Conservation (phyloP, 768 basidiomycete genomes). For the Hericium alpestre region DNA sequence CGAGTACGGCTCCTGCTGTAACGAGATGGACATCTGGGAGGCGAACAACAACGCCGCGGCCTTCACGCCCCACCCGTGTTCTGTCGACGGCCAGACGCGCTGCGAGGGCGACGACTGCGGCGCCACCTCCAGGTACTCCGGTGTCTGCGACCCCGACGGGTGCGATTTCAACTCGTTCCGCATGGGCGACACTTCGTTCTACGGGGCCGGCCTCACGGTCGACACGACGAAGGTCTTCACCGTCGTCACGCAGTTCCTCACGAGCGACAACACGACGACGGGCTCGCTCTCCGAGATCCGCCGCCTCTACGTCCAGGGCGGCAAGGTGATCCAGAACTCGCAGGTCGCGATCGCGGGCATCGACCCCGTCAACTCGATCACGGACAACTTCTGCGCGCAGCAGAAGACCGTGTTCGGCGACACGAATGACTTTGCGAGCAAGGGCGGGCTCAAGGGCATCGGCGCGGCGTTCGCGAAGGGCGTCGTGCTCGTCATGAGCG, state of each 20-base stretch:
- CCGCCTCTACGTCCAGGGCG: slow-evolving; percentile 43
- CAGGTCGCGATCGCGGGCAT: slow-evolving; percentile 34
- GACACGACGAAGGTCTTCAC: slow-evolving; percentile 42
- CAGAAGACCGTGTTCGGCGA: slow-evolving; percentile 36
- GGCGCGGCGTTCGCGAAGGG: slow-evolving; percentile 26
- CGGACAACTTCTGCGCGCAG: slow-evolving; percentile 32
- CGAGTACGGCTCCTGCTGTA: slow-evolving; percentile 41
- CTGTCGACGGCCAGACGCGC: slow-evolving; percentile 26
- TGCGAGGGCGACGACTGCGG: slow-evolving; percentile 33
- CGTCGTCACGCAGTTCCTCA: slow-evolving; percentile 47
- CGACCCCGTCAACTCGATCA: slow-evolving; percentile 32
- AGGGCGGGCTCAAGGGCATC: slow-evolving; percentile 30
- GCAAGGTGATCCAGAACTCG: slow-evolving; percentile 40
- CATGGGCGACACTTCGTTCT: slow-evolving; percentile 36
- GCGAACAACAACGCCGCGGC: slow-evolving; percentile 43
- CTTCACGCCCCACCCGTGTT: slow-evolving; percentile 43
- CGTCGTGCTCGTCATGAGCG: slow-evolving; percentile 37
- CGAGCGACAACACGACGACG: slow-evolving; percentile 29
- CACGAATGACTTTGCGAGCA: slow-evolving; percentile 26
- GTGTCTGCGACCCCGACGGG: slow-evolving; percentile 43
- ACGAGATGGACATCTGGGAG: slow-evolving; percentile 54
- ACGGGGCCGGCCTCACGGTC: slow-evolving; percentile 36
- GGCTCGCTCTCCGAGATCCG: slow-evolving; percentile 42
- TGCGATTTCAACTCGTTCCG: slow-evolving; percentile 58
- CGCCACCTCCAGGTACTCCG: slow-evolving; percentile 24